Percentiles rank a stretch among this genome's conserved stretches.
Conservation (phyloP, 1,284 basidiomycete species). For the Calocybe gambosa region DNA sequence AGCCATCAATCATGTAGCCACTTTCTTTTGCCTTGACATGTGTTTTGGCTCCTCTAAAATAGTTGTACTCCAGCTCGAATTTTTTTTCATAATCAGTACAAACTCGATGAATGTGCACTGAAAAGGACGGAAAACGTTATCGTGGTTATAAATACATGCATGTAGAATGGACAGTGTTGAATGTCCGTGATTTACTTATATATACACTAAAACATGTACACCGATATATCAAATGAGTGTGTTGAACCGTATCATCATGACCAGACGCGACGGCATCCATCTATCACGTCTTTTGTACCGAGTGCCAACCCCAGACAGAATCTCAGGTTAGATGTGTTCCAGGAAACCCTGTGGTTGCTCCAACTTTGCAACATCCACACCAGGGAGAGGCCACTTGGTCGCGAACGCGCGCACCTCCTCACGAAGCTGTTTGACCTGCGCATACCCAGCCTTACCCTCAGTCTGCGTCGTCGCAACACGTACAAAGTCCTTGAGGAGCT, state of each 20-base stretch:
- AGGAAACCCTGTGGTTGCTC: conserved; percentile 62
- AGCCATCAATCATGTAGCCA: neutral
- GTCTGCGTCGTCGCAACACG: conserved; percentile 70
- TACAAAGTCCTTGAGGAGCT: conserved; percentile 95
- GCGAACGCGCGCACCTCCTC: conserved; percentile 80
- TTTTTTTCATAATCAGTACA: no score
- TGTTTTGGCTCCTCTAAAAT: neutral
- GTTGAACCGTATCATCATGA: conserved; percentile 36
- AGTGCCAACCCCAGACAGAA: conserved; percentile 4
- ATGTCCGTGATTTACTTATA: conserved; percentile 27
- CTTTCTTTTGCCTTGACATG: neutral
- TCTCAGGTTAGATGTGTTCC: conserved; percentile 33
- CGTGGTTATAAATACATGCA: conserved; percentile 12
- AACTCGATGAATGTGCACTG: neutral
- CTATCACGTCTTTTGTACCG: no score
- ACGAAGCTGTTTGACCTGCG: conserved; percentile 67
- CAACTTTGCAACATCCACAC: conserved; percentile 68
- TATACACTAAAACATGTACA: conserved; percentile 13
- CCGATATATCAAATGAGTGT: conserved; percentile 21
- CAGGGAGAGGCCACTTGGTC: conserved; percentile 87
- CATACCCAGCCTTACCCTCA: conserved; percentile 66
- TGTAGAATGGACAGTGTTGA: conserved; percentile 35
- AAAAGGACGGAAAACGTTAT: neutral
- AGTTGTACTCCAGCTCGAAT: neutral
- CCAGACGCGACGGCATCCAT: no score